phyloP scores from a whole-genome alignment of 768 basidiomycete genomes.

The Daedaleopsis nitida region DNA sequence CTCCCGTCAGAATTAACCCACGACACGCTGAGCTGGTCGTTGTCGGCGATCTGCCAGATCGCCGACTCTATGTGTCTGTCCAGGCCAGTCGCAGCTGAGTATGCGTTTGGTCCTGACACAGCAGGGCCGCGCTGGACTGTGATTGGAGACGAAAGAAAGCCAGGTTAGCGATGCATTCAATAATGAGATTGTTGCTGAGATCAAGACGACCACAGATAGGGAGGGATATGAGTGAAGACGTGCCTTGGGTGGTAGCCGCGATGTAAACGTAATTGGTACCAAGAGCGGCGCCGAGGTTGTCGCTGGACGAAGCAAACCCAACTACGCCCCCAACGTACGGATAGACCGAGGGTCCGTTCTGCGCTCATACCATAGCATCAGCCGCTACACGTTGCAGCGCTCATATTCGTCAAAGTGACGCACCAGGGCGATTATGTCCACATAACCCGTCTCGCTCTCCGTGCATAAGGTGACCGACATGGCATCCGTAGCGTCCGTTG shows the following conservation, averaged over 20 bases:
- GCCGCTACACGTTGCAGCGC: not conserved
- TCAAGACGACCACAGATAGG: not conserved
- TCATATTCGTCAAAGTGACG: not conserved
- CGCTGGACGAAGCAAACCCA: not conserved
- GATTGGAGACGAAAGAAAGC: not conserved
- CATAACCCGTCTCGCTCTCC: slow-evolving; percentile 1
- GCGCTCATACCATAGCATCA: not conserved
- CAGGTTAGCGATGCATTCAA: too few species aligned
- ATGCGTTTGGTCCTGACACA: slow-evolving; percentile 17
- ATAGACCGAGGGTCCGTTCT: too few species aligned
- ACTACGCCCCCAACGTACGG: too few species aligned
- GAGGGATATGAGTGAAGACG: not conserved
- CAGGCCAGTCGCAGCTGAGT: slow-evolving; percentile 19
- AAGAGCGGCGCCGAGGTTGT: slow-evolving; percentile 10
- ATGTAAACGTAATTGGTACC: slow-evolving; percentile 14
- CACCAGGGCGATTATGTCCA: slow-evolving; percentile 19
- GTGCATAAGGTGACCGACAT: slow-evolving; percentile 12
- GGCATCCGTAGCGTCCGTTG: slow-evolving; percentile 11
- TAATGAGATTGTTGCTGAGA: too few species aligned
- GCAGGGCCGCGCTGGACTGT: slow-evolving; percentile 12
- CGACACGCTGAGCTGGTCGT: slow-evolving; percentile 1
- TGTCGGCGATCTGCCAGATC: slow-evolving; percentile 21
- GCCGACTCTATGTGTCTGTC: slow-evolving; percentile 21
- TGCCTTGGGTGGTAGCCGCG: slow-evolving; percentile 12
- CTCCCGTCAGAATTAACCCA: slow-evolving; percentile 27